These are phyloP conservation scores for Nicotiana obtusifolia DNA, from an alignment of 257 asterid genomes.

Conservation along the genomic window DNA sequence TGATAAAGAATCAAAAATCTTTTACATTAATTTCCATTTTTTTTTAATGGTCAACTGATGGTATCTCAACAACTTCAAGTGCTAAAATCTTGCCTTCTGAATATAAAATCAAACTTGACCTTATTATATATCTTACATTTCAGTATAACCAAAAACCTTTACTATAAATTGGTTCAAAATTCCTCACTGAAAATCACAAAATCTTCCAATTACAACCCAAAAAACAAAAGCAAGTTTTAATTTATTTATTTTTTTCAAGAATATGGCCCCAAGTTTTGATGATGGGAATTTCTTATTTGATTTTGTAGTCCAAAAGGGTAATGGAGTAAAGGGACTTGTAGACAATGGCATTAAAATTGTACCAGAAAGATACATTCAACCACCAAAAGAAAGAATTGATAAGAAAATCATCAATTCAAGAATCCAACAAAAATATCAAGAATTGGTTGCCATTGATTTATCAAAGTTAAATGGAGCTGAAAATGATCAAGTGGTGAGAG, in stretches of 20 bases:
- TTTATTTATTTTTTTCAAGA: neutral
- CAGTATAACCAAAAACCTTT: neutral
- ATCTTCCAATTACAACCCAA: neutral
- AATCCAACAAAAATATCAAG: neutral
- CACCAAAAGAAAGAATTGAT: conserved; percentile 22
- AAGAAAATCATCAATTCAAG: neutral
- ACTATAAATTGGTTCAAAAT: neutral
- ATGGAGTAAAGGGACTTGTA: conserved; percentile 32
- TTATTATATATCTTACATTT: neutral
- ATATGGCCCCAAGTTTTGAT: conserved; percentile 22
- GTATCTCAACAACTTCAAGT: neutral
- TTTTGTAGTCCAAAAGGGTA: conserved; percentile 28
- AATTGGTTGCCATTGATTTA: conserved; percentile 23
- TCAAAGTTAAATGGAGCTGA: conserved; percentile 25
- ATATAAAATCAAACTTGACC: neutral
- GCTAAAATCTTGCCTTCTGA: conserved; percentile 3
- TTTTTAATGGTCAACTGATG: neutral
- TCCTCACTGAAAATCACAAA: neutral
- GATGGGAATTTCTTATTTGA: conserved; percentile 18
- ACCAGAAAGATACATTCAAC: conserved; percentile 25
- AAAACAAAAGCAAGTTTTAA: neutral
- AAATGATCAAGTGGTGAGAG: conserved; percentile 26
- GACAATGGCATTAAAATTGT: conserved; percentile 25
- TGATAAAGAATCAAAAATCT: too few relatives aligned
- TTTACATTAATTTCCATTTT: too few relatives aligned